Base-by-base conservation (phyloP, 2,329 filamentous ascomycete species). In the Monilinia polystroma region DNA sequence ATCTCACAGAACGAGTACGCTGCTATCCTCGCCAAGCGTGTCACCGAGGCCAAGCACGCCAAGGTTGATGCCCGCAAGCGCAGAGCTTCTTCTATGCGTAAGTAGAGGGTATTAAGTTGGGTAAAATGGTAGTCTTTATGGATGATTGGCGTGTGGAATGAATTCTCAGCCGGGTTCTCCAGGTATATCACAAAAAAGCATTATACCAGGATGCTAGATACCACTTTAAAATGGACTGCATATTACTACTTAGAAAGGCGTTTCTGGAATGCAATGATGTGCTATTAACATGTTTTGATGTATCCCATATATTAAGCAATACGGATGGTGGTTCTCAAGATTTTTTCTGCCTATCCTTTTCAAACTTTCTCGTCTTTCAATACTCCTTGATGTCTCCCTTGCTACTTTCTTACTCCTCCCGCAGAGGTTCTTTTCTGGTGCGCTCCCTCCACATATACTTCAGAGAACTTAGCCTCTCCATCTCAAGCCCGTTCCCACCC, bases 61-160 rank as follows among this genome's bases (percentile, higher is more conserved):
- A 94, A 95, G 86, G 89, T 89, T 77, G 94, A 98, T 84, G 85
- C 90, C 81, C 92, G 93, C 86, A 98, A 98, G 93, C 90, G 95
- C 81, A 89, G 95, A 81, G 94, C 94, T 77, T 96, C 91, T 81
- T 97, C 94, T 78, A 92, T 96, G 90, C 89, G 85, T 86, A 94
- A 94, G 82, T 93, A 92, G 84, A 64, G 67, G 57, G 67, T 63
- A 65, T 62, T 43, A 56, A 64, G 32, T 53, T 38, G 54, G 26
- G 38, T 53, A 59, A 59, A 47, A 57, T 65, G 32, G 63, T 52
- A 59, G 53, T 65, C 53, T 65, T 59, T 49, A 10, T 52, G 54
- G 43, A 58, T 65, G 63, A 49, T 49, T 65, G 54, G 63, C 54
- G 54, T 59, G 63, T 29, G 63, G 54, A 59, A 65, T 38, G 18